Evolutionary conservation across 2,329 filamentous ascomycete species (phyloP).

Genomic region (Paecilomyces sp.): DNA sequence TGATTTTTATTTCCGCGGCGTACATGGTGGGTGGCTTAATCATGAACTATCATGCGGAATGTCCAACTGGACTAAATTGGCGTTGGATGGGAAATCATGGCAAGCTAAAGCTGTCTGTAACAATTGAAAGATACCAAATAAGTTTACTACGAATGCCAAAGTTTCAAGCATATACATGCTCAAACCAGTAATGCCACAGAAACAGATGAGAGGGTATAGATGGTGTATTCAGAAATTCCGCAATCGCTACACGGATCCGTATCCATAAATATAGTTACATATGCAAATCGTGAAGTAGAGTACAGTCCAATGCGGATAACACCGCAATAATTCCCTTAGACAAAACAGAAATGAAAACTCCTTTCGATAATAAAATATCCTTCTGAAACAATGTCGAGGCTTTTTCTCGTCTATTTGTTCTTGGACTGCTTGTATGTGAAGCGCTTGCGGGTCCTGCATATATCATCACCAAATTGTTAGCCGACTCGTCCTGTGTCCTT

Average conservation of each 20-base stretch:
- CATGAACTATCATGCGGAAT: not conserved
- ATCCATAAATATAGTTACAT: not conserved
- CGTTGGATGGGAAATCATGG: not conserved
- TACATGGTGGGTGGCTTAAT: not conserved
- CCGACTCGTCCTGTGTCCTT: not conserved
- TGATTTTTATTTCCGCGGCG: not conserved
- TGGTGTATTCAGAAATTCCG: not conserved
- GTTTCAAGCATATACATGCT: not conserved
- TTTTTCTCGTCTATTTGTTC: constrained; percentile 49
- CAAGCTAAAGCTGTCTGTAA: not conserved
- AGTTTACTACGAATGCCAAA: not conserved
- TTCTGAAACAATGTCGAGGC: not conserved
- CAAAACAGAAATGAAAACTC: not conserved
- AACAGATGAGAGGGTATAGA: too few relatives aligned
- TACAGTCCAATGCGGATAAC: not conserved
- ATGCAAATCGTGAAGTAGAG: not conserved
- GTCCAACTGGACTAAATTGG: not conserved
- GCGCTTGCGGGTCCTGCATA: constrained; percentile 55
- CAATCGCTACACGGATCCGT: not conserved
- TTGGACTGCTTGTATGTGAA: constrained; percentile 65
- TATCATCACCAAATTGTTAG: not conserved
- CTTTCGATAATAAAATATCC: not conserved
- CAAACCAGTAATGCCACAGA: too few relatives aligned
- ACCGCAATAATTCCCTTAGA: not conserved
- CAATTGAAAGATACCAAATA: not conserved